A percentile compares a stretch with the other conserved stretches of the same genome.
phyloP scores from a whole-genome alignment of 2,329 filamentous ascomycete genomes.

The Fusarium equiseti region DNA sequence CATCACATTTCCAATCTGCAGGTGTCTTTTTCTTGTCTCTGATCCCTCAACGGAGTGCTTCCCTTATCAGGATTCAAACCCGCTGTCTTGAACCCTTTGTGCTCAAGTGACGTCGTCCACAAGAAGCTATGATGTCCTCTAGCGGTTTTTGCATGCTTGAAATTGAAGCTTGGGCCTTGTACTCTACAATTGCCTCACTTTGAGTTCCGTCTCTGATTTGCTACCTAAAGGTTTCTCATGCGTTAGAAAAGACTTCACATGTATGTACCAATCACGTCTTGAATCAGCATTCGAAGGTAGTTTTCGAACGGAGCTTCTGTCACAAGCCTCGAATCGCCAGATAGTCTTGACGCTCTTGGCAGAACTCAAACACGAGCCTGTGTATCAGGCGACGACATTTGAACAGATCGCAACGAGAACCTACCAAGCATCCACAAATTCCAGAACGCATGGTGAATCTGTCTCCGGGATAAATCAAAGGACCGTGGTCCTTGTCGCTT shows the following conservation, averaged over 20 bases:
- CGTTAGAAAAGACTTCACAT: constrained; percentile 12
- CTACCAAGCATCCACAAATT: constrained; percentile 35
- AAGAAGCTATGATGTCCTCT: constrained; percentile 5
- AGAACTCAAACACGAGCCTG: constrained; percentile 9
- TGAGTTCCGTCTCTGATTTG: constrained; percentile 25
- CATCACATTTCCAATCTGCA: constrained; percentile 46
- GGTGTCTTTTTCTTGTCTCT: constrained; percentile 35
- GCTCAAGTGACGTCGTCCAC: constrained; percentile 40
- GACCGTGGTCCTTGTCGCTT: constrained; percentile 27
- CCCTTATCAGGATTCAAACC: constrained; percentile 21
- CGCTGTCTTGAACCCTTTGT: constrained; percentile 30
- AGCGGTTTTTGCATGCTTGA: constrained; percentile 8
- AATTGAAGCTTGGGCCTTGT: constrained; percentile 32
- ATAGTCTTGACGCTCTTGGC: constrained; percentile 23
- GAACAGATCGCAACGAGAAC: constrained; percentile 35
- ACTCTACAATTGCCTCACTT: constrained; percentile 28
- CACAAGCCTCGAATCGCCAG: neutral
- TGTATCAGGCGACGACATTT: constrained; percentile 33
- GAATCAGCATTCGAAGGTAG: neutral
- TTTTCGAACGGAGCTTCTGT: neutral
- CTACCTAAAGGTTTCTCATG: constrained; percentile 25
- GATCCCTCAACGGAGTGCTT: constrained; percentile 37
- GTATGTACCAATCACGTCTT: neutral
- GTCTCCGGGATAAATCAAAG: constrained; percentile 18
- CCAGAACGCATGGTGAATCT: constrained; percentile 42